Base-by-base conservation (phyloP, 2,329 filamentous ascomycete genomes). In the Trichoderma cornu-damae region DNA sequence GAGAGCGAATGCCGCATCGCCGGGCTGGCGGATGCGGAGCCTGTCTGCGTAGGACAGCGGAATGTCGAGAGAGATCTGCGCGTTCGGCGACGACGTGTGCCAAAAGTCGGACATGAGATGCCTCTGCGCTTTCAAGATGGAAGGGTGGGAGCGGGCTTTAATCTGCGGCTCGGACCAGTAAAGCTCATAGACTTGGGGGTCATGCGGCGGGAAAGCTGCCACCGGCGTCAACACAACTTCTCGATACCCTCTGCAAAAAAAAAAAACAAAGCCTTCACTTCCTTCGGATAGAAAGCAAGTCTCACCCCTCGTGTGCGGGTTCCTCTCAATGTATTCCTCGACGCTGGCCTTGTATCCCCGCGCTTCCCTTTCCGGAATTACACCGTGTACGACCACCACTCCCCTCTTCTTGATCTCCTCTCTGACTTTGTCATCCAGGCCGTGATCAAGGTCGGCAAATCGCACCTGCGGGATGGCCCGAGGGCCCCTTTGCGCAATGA, bases 151-250 rank as follows among this genome's bases (percentile, higher is more conserved):
- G n/a, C 88, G 79, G 3, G 86, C 87, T 61, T 80, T 78, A 42
- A 88, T 74, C 67, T 92, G 88, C 1, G 85, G 75, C 1, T 77
- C 76, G 0, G 86, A 87, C 87, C 87, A 90, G 71, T 90, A 91
- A 1, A 91, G 74, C 68, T 90, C 88, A 65, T 83, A 89, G 5
- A 91, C 87, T 43, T 88, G 84, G 0, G 86, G 87, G 20, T 60
- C 78, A 44, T 86, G 73, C 0, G 78, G 70, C 0, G 87, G 88
- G 61, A 89, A 91, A 2, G 83, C 87, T 80, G 37, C 2, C 0
- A 3, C 6, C 7, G 1, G 7, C 26, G 37, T 59, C 24, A 38
- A 28, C 6, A n/a, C n/a, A n/a, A n/a, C n/a, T n/a, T n/a, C n/a
- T n/a, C n/a, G n/a, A n/a, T n/a, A n/a, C n/a, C n/a, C n/a, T n/a